These are phyloP conservation scores for Ambrosia hybrid DNA, from an alignment of 140 eudicot genomes.

Conservation along the genomic window DNA sequence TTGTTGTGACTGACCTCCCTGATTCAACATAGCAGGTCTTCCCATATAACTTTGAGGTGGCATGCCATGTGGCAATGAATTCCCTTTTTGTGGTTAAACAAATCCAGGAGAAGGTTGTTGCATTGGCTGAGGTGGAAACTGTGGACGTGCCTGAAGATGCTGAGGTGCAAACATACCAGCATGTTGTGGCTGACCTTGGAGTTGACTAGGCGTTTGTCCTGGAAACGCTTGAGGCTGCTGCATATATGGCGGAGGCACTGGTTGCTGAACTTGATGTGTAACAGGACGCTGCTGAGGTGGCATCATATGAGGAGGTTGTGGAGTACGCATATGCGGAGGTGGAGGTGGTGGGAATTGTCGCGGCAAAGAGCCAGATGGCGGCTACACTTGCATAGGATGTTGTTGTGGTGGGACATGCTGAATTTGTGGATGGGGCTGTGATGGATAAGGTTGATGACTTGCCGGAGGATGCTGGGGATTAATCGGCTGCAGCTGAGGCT, in stretches of 20 bases:
- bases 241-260: conserved; percentile 47
- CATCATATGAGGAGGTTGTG: conserved; percentile 45
- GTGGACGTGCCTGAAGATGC: conserved; percentile 60
- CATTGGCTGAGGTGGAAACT: conserved; percentile 53
- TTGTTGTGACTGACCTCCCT: conserved; percentile 40
- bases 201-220: conserved; percentile 41
- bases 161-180: conserved; percentile 53
- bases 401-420: conserved; percentile 57
- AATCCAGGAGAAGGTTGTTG: conserved; percentile 44
- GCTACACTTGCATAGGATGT: conserved; percentile 46
- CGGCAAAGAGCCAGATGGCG: conserved; percentile 40
- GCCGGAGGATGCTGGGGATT: conserved; percentile 43
- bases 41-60: conserved; percentile 55
- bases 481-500: conserved; percentile 40
- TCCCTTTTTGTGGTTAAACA: conserved; percentile 43
- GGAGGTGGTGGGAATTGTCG: conserved; percentile 61
- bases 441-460: conserved; percentile 55
- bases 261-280: conserved; percentile 60
- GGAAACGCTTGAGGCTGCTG: conserved; percentile 61
- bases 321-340: conserved; percentile 58
- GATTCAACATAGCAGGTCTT: conserved; percentile 47
- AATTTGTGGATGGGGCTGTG: conserved; percentile 59
- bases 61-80: conserved; percentile 44
- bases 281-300: conserved; percentile 62
- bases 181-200: conserved; percentile 40